Conservation (phyloP, 768 basidiomycete genomes). For the Lactifluus volemus region DNA sequence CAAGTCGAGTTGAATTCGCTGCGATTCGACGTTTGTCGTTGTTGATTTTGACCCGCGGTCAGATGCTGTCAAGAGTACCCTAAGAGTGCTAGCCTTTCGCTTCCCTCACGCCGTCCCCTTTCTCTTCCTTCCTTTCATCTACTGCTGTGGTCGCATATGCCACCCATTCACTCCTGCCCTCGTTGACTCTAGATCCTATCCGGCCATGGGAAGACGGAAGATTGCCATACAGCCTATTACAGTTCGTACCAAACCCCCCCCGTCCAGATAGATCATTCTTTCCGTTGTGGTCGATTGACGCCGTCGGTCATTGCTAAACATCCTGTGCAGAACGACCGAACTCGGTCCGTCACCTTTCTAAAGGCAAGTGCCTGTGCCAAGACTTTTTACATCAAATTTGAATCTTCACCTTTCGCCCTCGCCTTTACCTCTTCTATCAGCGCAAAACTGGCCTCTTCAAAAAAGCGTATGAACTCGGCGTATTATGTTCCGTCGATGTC, state of each 20-base stretch:
- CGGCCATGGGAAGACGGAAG: slow-evolving; percentile 62
- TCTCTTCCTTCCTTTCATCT: slow-evolving; percentile 7
- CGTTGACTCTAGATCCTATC: background rate
- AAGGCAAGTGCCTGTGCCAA: slow-evolving; percentile 45
- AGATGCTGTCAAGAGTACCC: slow-evolving; percentile 11
- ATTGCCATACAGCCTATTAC: slow-evolving; percentile 79
- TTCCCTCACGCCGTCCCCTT: slow-evolving; percentile 6
- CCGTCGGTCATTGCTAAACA: slow-evolving; percentile 23
- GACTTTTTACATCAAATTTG: slow-evolving; percentile 26
- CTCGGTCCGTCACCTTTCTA: slow-evolving; percentile 84
- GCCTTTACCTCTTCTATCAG: slow-evolving; percentile 32
- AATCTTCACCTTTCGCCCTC: slow-evolving; percentile 27
- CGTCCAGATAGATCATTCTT: slow-evolving; percentile 18
- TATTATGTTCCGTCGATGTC: slow-evolving; percentile 81
- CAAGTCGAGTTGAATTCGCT: background rate
- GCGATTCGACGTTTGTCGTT: slow-evolving; percentile 10
- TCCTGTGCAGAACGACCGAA: slow-evolving; percentile 77
- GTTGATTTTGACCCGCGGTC: slow-evolving; percentile 18
- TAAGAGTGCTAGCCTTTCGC: slow-evolving; percentile 17
- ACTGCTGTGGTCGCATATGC: slow-evolving; percentile 2
- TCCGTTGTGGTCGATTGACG: slow-evolving; percentile 17
- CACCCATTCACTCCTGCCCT: background rate
- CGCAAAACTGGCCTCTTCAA: slow-evolving; percentile 88
- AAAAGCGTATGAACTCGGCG: slow-evolving; percentile 86
- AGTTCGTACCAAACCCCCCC: slow-evolving; percentile 35